These are phyloP conservation scores for Mycothermus thermophilus DNA, from an alignment of 495 filamentous ascomycete genomes.

Conservation along the genomic window DNA sequence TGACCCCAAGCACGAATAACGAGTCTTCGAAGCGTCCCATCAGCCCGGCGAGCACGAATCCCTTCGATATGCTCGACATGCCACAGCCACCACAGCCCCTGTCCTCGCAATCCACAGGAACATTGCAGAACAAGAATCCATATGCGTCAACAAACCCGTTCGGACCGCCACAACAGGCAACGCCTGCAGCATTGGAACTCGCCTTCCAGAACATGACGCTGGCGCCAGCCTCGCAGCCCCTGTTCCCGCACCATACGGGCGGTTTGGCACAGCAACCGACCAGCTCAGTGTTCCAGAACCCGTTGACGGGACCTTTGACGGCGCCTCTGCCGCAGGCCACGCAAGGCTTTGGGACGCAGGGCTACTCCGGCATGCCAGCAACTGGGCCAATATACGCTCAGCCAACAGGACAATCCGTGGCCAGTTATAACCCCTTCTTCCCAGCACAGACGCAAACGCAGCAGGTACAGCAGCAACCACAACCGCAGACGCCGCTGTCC, in stretches of 20 bases:
- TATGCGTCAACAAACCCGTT: constrained; percentile 39
- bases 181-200: constrained; percentile 40
- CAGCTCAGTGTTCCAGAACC: constrained; percentile 34
- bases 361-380: constrained; percentile 27
- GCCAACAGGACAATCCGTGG: constrained; percentile 19
- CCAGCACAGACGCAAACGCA: constrained; percentile 19
- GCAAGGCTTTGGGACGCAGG: no score
- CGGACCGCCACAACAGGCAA: constrained; percentile 29
- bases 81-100: constrained; percentile 32
- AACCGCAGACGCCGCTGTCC: constrained; percentile 18
- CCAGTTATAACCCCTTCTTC: constrained; percentile 55
- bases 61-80: constrained; percentile 47
- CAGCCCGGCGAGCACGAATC: constrained; percentile 45
- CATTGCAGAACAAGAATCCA: constrained; percentile 39
- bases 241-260: constrained; percentile 77
- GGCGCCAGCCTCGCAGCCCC: constrained; percentile 41
- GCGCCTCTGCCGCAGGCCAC: constrained; percentile 43
- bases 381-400: constrained; percentile 33
- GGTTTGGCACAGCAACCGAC: constrained; percentile 46
- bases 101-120: constrained; percentile 45
- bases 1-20: constrained; percentile 26
- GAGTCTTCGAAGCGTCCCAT: constrained; percentile 21
- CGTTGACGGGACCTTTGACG: constrained; percentile 49
- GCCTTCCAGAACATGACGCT: constrained; percentile 65
- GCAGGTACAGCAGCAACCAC: constrained; percentile 14